phyloP scores from a whole-genome alignment of 2,329 filamentous ascomycete genomes.

The Ophiostoma angusticollis region DNA sequence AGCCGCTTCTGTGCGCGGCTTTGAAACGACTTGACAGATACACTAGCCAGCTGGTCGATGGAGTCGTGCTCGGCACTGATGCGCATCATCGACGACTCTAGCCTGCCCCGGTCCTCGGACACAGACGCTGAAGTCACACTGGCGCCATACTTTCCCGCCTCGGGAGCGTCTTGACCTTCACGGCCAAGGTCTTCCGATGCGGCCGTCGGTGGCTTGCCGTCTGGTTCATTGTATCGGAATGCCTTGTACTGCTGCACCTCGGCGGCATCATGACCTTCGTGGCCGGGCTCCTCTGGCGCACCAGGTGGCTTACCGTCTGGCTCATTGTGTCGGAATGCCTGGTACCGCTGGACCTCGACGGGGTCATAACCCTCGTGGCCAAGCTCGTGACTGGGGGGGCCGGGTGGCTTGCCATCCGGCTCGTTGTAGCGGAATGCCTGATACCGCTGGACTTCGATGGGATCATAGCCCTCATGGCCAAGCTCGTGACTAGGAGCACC shows the following conservation, averaged over 20 bases:
- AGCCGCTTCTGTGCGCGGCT: neutral
- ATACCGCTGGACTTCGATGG: conserved; percentile 25
- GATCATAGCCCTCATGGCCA: conserved; percentile 22
- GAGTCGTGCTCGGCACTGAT: conserved; percentile 20
- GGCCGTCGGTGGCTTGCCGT: conserved; percentile 15
- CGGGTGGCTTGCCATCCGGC: conserved; percentile 16
- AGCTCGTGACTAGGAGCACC: too few species aligned
- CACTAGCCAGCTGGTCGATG: conserved; percentile 18
- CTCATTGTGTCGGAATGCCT: conserved; percentile 15
- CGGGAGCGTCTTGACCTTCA: too few species aligned
- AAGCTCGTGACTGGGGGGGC: conserved; percentile 16
- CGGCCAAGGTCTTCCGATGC: conserved; percentile 11
- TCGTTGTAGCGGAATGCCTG: conserved; percentile 24
- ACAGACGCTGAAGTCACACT: too few species aligned
- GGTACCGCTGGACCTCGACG: conserved; percentile 13
- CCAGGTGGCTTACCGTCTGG: conserved; percentile 13
- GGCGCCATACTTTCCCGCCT: too few species aligned
- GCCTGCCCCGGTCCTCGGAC: conserved; percentile 16
- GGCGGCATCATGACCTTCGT: conserved; percentile 11
- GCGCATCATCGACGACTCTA: conserved; percentile 21
- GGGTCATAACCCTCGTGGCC: conserved; percentile 7
- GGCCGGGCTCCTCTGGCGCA: conserved; percentile 1
- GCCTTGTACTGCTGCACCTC: conserved; percentile 13
- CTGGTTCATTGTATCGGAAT: conserved; percentile 15
- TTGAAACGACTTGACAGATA: conserved; percentile 15